A percentile compares a stretch with the other conserved stretches of the same genome.
Conservation (phyloP, 1,284 basidiomycete species). For the Naganishia albida region DNA sequence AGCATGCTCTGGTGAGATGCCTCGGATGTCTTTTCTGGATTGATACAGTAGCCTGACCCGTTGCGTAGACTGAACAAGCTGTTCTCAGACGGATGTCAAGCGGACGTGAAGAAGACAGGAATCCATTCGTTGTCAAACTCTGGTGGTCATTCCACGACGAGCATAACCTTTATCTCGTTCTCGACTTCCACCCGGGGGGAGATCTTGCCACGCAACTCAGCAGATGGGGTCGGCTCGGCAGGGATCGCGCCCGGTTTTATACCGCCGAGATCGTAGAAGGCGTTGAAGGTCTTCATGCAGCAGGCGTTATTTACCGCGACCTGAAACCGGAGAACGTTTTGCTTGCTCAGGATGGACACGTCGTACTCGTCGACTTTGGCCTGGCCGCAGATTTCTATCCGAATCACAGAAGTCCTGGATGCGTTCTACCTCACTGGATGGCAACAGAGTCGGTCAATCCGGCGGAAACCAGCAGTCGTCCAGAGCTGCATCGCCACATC, state of each 20-base stretch:
- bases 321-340: conserved; percentile 78
- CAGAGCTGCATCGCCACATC: conserved; percentile 26
- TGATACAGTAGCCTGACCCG: background rate
- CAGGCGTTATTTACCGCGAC: conserved; percentile 57
- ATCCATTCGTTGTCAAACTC: conserved; percentile 90
- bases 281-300: conserved; percentile 72
- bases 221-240: conserved; percentile 85
- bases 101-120: conserved; percentile 66
- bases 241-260: conserved; percentile 91
- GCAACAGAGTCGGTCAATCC: conserved; percentile 56
- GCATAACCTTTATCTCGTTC: conserved; percentile 74
- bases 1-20: conserved; percentile 69
- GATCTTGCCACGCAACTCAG: conserved; percentile 95
- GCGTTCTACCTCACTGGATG: conserved; percentile 69
- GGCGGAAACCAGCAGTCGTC: conserved; percentile 46
- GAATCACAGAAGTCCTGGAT: conserved; percentile 60
- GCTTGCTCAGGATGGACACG: conserved; percentile 88
- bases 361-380: conserved; percentile 94
- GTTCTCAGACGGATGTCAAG: conserved; percentile 80
- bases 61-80: conserved; percentile 74
- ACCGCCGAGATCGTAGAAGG: conserved; percentile 95
- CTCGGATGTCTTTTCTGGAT: background rate
- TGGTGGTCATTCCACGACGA: conserved; percentile 96
- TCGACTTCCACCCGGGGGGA: conserved; percentile 62
- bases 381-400: conserved; percentile 50